A percentile compares a stretch with the other conserved stretches of the same genome.
phyloP scores from a whole-genome alignment of 176 grass and related monocot species.

The Saccharum officinarum region DNA sequence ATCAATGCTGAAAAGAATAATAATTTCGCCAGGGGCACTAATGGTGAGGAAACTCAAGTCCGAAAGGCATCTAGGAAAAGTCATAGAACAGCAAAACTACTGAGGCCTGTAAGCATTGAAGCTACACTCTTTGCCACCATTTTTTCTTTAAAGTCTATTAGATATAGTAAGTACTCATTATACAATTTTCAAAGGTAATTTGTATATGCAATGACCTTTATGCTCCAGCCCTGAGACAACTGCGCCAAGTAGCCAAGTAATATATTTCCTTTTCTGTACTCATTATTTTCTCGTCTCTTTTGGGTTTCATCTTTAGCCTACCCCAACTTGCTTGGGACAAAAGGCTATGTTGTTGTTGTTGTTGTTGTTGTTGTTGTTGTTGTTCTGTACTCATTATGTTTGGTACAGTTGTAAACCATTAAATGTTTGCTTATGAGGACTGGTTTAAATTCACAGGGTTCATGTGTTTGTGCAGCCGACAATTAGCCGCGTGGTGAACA shows the following conservation, averaged over 20 bases:
- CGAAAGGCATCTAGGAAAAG: slow-evolving; percentile 68
- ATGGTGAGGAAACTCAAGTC: slow-evolving; percentile 41
- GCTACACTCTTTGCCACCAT: not conserved
- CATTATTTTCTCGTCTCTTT: too few species aligned
- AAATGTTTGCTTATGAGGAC: slow-evolving; percentile 25
- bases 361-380: too few species aligned
- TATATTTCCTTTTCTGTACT: slow-evolving; percentile 26
- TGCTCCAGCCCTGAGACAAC: slow-evolving; percentile 91
- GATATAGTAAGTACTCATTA: slow-evolving; percentile 18
- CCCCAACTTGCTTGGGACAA: too few species aligned
- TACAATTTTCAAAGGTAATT: slow-evolving; percentile 67
- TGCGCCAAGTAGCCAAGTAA: slow-evolving; percentile 98
- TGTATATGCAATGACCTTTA: slow-evolving; percentile 99
- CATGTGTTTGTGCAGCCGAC: slow-evolving; percentile 84
- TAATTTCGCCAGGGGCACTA: slow-evolving; percentile 51
- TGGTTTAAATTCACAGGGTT: slow-evolving; percentile 72
- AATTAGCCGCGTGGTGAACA: slow-evolving; percentile 89
- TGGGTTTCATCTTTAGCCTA: too few species aligned
- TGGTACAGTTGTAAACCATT: not conserved
- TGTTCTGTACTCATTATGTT: slow-evolving; percentile 26
- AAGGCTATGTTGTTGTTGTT: too few species aligned
- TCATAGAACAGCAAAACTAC: slow-evolving; percentile 63
- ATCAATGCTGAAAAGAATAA: slow-evolving; percentile 77
- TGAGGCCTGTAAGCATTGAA: slow-evolving; percentile 73
- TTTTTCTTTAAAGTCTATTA: slow-evolving; percentile 19